These are phyloP conservation scores for Kentomonas sorsogonicus DNA, from an alignment of 208 protist genomes.

Conservation along the genomic window DNA sequence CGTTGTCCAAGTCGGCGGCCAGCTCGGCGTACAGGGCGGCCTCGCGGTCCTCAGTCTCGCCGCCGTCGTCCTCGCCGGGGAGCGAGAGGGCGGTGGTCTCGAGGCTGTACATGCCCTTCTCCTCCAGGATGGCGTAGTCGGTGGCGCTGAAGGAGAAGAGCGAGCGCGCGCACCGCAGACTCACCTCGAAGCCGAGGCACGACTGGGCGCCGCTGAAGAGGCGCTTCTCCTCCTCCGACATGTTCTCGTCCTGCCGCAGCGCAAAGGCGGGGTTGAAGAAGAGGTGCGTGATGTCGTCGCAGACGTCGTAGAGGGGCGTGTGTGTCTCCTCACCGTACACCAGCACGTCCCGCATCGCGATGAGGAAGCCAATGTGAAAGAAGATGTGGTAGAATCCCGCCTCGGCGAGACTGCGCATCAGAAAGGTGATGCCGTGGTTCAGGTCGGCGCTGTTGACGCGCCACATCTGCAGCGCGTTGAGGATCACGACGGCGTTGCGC, in stretches of 20 bases:
- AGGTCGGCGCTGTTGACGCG: conserved; percentile 70
- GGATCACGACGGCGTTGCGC: conserved; percentile 60
- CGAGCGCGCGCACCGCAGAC: conserved; percentile 72
- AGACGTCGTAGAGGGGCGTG: conserved; percentile 56
- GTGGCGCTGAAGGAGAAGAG: conserved; percentile 68
- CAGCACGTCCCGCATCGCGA: conserved; percentile 72
- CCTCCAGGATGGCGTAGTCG: conserved; percentile 77
- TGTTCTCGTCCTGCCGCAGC: conserved; percentile 20
- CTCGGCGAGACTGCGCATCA: conserved; percentile 58
- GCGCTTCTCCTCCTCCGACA: conserved; percentile 22
- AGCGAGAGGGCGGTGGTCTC: conserved; percentile 49
- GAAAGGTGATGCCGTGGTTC: conserved; percentile 67
- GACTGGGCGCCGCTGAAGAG: conserved; percentile 68
- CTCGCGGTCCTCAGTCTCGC: not conserved
- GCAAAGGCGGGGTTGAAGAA: conserved; percentile 84
- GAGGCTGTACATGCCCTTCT: conserved; percentile 63
- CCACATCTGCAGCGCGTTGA: conserved; percentile 70
- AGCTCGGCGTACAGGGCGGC: not conserved
- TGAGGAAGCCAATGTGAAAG: conserved; percentile 69
- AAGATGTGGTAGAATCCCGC: conserved; percentile 52
- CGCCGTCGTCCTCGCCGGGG: conserved; percentile 11
- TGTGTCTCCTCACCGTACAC: conserved; percentile 62
- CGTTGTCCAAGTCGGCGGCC: not conserved
- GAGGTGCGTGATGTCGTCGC: conserved; percentile 72
- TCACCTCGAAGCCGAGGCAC: conserved; percentile 77